A percentile compares a stretch with the other conserved stretches of the same genome.
These are phyloP conservation scores for Glonium stellatum DNA, from an alignment of 495 filamentous ascomycete species.

Conservation along the genomic window DNA sequence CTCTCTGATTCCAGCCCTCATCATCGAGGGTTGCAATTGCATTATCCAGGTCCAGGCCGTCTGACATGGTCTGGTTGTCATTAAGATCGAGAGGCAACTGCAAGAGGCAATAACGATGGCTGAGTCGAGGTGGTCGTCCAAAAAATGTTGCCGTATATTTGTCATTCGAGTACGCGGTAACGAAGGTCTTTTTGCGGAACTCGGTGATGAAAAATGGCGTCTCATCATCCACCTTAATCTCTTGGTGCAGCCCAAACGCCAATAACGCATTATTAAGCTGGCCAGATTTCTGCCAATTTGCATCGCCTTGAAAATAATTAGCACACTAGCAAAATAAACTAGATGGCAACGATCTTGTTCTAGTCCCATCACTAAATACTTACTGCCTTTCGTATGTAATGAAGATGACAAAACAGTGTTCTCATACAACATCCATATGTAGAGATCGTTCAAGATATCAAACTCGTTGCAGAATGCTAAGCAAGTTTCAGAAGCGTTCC, in stretches of 20 bases:
- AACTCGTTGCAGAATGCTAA: constrained; percentile 32
- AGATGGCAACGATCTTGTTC: neutral
- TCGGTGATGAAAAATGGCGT: constrained; percentile 49
- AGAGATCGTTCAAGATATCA: constrained; percentile 34
- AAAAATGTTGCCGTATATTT: constrained; percentile 50
- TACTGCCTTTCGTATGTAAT: constrained; percentile 14
- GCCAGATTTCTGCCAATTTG: constrained; percentile 28
- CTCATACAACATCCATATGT: constrained; percentile 34
- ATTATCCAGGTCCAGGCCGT: constrained; percentile 39
- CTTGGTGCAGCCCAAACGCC: constrained; percentile 53
- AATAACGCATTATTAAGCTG: constrained; percentile 49
- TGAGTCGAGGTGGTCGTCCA: constrained; percentile 52
- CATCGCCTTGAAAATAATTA: constrained; percentile 15
- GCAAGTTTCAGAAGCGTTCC: constrained; percentile 30
- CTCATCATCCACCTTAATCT: constrained; percentile 38
- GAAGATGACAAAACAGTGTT: constrained; percentile 21
- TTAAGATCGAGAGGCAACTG: constrained; percentile 52
- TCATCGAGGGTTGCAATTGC: constrained; percentile 43
- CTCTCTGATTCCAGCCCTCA: constrained; percentile 49
- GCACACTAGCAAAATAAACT: neutral
- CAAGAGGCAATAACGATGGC: constrained; percentile 48
- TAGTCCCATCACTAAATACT: neutral
- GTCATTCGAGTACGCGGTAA: constrained; percentile 46
- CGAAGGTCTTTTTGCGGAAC: constrained; percentile 47
- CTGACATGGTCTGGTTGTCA: constrained; percentile 45